phyloP scores from a whole-genome alignment of 345 rosid genomes.

The Syzygium aromaticum region DNA sequence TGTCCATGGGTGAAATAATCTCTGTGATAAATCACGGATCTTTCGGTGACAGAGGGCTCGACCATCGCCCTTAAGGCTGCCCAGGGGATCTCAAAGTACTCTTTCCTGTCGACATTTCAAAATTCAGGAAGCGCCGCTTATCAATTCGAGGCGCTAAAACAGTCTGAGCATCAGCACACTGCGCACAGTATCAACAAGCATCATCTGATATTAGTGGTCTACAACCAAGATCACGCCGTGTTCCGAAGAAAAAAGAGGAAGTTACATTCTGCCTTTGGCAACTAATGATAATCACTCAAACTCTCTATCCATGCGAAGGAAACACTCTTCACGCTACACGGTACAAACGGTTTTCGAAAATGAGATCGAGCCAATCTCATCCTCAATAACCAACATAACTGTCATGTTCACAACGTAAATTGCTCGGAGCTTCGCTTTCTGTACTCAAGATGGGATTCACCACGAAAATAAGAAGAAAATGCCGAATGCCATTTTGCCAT shows the following conservation, averaged over 20 bases:
- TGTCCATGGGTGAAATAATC: constrained; percentile 55
- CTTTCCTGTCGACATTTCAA: constrained; percentile 48
- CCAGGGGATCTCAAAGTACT: constrained; percentile 88
- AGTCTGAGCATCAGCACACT: not conserved
- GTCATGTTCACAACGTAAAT: not conserved
- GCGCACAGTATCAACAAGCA: not conserved
- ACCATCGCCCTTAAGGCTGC: constrained; percentile 76
- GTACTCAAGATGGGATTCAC: not conserved
- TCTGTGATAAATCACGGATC: constrained; percentile 59
- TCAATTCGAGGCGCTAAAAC: not conserved
- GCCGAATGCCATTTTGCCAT: not conserved
- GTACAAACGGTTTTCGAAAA: not conserved
- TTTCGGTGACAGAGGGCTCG: constrained; percentile 68
- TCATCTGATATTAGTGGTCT: not conserved
- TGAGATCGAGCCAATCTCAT: not conserved
- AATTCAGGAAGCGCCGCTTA: not conserved
- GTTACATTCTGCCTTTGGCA: not conserved
- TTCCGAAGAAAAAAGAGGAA: not conserved
- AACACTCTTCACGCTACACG: not conserved
- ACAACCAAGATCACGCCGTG: not conserved
- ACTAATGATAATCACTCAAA: not conserved
- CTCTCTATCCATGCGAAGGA: not conserved
- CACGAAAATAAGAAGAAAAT: not conserved
- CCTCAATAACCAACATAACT: not conserved
- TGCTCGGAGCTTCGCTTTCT: not conserved